These are phyloP conservation scores for Leishmania braziliensis DNA, from an alignment of 208 protist species.

Conservation along the genomic window DNA sequence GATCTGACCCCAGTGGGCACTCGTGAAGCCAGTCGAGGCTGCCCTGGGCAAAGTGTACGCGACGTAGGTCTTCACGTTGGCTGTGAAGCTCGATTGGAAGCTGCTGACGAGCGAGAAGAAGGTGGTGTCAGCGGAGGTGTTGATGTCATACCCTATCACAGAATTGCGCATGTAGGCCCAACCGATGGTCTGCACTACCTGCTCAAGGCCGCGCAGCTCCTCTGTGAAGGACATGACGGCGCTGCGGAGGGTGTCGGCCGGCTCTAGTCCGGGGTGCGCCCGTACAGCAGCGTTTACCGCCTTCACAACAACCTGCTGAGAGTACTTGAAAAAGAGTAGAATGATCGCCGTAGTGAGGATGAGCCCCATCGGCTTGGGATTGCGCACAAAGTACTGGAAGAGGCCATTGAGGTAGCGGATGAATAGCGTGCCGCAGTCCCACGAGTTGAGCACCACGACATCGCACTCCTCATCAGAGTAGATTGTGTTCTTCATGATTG, in stretches of 20 bases:
- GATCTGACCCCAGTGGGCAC: slow-evolving; percentile 42
- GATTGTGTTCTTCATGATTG: slow-evolving; percentile 71
- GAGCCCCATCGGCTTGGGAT: slow-evolving; percentile 54
- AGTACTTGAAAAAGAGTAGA: slow-evolving; percentile 67
- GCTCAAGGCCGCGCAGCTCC: slow-evolving; percentile 39
- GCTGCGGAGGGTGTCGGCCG: slow-evolving; percentile 44
- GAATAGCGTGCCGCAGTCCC: slow-evolving; percentile 49
- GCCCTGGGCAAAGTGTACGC: slow-evolving; percentile 32
- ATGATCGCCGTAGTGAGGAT: slow-evolving; percentile 50
- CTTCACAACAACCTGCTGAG: slow-evolving; percentile 52
- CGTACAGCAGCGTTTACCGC: slow-evolving; percentile 43
- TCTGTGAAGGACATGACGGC: slow-evolving; percentile 48
- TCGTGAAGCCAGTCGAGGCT: not conserved
- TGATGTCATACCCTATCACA: slow-evolving; percentile 35
- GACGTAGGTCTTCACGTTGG: slow-evolving; percentile 43
- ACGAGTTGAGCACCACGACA: slow-evolving; percentile 33
- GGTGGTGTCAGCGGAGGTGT: slow-evolving; percentile 18
- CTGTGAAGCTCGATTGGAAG: slow-evolving; percentile 34
- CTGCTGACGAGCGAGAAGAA: slow-evolving; percentile 38
- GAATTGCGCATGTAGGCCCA: slow-evolving; percentile 37
- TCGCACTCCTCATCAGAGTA: slow-evolving; percentile 59
- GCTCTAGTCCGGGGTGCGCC: slow-evolving; percentile 54
- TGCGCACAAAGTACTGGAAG: slow-evolving; percentile 56
- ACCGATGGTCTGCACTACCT: slow-evolving; percentile 35
- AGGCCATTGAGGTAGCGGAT: slow-evolving; percentile 53